Base-by-base conservation (phyloP, 495 filamentous ascomycete species). In the Aspergillus cristatus region DNA sequence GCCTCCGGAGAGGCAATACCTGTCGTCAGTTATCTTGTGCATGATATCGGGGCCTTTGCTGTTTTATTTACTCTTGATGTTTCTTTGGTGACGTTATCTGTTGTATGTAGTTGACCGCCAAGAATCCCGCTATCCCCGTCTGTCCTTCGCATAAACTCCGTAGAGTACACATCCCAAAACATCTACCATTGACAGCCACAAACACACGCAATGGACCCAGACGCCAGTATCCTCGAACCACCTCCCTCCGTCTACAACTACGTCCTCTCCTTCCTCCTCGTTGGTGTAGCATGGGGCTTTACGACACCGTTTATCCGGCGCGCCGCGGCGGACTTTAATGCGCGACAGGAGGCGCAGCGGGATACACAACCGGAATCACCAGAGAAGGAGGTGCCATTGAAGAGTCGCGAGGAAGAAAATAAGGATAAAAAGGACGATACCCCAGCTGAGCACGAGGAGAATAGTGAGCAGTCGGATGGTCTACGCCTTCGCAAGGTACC, bases 231-330 rank as follows among this genome's bases (percentile, higher is more conserved):
- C 26, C 43, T 57, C n/a, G 31, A 46, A 34, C 47, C 72, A 38
- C 79, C 82, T 14, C 72, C 78, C 3, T 24, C 20, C 20, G 59
- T 79, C 39, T 70, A 90, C 62, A 85, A 82, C 61, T 93, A 84
- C 68, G 68, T 86, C 41, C 70, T 89, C 35, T 85, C 84, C 43
- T 96, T 96, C 72, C 74, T 96, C 41, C 75, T 95, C 46, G 86
- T 98, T 45, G 87, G 87, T 28, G 67, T 87, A 34, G 86, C 87
- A 51, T 98, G 91, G 90, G 76, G 76, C 38, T 68, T 78, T 54
- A 74, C 67, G 17, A 73, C 71, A 30, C 70, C 70, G 28, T 78
- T 79, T 57, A 73, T 78, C 55, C 67, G 66, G 3, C 72, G 74
- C 52, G 70, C 75, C 4, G 72, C 75, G 2, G 65, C 74, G 30